phyloP scores from a whole-genome alignment of 2,329 filamentous ascomycete genomes.

The Pyrenochaeta sp. region DNA sequence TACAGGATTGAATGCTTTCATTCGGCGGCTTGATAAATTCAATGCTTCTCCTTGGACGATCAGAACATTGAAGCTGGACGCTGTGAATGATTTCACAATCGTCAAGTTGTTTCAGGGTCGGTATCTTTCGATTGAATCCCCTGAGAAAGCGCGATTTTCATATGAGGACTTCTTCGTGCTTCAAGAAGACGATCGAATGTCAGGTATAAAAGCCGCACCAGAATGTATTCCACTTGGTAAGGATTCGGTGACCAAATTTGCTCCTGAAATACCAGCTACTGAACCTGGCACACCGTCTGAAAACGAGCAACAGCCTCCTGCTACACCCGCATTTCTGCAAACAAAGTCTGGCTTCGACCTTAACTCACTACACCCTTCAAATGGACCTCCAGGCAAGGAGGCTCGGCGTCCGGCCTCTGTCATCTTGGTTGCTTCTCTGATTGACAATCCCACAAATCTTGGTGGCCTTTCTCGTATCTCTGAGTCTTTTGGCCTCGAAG shows the following conservation, averaged over 20 bases:
- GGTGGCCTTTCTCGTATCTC: constrained; percentile 60
- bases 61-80: constrained; percentile 51
- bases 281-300: not conserved
- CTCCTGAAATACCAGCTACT: not conserved
- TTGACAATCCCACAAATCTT: constrained; percentile 60
- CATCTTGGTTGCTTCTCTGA: constrained; percentile 60
- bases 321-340: constrained; percentile 52
- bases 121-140: constrained; percentile 55
- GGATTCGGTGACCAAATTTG: not conserved
- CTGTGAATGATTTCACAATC: constrained; percentile 53
- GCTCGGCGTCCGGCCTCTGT: constrained; percentile 44
- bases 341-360: constrained; percentile 60
- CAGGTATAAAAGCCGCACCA: constrained; percentile 18
- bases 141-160: constrained; percentile 48
- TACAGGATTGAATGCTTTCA: constrained; percentile 53
- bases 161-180: constrained; percentile 53
- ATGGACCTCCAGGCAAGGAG: constrained; percentile 25
- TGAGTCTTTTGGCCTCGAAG: constrained; percentile 60
- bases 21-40: constrained; percentile 55
- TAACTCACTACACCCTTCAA: constrained; percentile 34
- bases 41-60: constrained; percentile 51
- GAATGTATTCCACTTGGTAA: constrained; percentile 45
- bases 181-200: constrained; percentile 32
- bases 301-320: not conserved
- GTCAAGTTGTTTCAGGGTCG: constrained; percentile 56